These are phyloP conservation scores for Cornus kousa DNA, from an alignment of 148 eudicot genomes.

Conservation along the genomic window DNA sequence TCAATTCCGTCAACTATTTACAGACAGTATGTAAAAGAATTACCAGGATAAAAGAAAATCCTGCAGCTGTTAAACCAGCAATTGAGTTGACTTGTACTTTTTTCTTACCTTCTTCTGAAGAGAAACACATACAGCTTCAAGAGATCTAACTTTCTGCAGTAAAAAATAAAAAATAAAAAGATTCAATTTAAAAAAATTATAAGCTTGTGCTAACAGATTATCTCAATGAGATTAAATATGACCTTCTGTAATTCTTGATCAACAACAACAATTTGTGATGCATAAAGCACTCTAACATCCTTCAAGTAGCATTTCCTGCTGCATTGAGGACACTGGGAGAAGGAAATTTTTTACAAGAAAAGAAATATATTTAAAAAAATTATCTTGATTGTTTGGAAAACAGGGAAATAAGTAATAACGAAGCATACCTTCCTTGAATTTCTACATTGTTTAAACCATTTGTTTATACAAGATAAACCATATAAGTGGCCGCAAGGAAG, in stretches of 20 bases:
- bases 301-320: slow-evolving; percentile 65
- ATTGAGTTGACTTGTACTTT: neutral
- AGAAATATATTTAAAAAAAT: neutral
- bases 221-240: slow-evolving; percentile 5
- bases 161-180: neutral
- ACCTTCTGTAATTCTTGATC: slow-evolving; percentile 83
- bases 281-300: slow-evolving; percentile 81
- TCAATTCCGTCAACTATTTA: neutral
- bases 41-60: neutral
- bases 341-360: neutral
- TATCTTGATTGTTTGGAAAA: slow-evolving; percentile 1
- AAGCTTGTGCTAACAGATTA: neutral
- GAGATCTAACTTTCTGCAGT: slow-evolving; percentile 63
- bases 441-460: slow-evolving; percentile 63
- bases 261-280: slow-evolving; percentile 59
- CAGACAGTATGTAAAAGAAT: neutral
- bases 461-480: slow-evolving; percentile 78
- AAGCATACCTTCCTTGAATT: slow-evolving; percentile 63
- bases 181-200: neutral
- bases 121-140: slow-evolving; percentile 69
- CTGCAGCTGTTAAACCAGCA: neutral
- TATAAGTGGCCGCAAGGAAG: slow-evolving; percentile 92
- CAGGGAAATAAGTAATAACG: neutral
- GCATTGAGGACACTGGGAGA: slow-evolving; percentile 87
- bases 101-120: slow-evolving; percentile 63